Base-by-base conservation (phyloP, 768 basidiomycete species). In the Boletus patriciae region DNA sequence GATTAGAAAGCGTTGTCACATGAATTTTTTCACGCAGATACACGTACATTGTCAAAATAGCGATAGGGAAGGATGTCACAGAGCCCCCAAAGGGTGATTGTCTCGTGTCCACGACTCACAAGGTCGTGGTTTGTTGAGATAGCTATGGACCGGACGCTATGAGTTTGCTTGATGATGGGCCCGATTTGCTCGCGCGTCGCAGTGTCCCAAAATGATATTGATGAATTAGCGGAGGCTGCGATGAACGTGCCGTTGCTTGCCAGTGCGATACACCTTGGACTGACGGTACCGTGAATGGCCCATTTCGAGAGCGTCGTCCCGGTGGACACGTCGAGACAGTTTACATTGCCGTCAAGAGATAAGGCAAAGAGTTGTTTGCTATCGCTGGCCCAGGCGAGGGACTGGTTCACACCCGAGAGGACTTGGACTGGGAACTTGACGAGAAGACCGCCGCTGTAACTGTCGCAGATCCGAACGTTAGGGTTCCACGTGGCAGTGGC, bases 381-480 rank as follows among this genome's bases (percentile, higher is more conserved):
- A 16, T 47, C 10, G 13, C 12, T 34, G 18, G 41, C n/a, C 58
- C 58, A 59, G n/a, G 38, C 33, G 12, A 59, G 16, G 4, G 52
- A 40, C 12, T 46, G 34, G 23, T 19, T 34, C 6, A 18, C 10
- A 7, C 2, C 3, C 8, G 46, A 4, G 4, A 6, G 11, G n/a
- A 33, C n/a, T 19, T 7, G 0, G 18, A 33, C 19, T 15, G 4
- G n/a, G 31, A 46, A n/a, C 10, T n/a, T n/a, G 19, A 37, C 18
- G n/a, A 52, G 41, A 1, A 25, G 41, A 12, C 12, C 4, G 15
- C 19, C 46, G n/a, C n/a, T n/a, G n/a, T n/a, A n/a, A n/a, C n/a
- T n/a, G n/a, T n/a, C n/a, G n/a, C n/a, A n/a, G n/a, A n/a, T n/a
- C n/a, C n/a, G n/a, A n/a, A n/a, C n/a, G n/a, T n/a, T n/a, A n/a